Conservation (phyloP, 2,329 filamentous ascomycete species). For the Aspergillus eucalypticola region DNA sequence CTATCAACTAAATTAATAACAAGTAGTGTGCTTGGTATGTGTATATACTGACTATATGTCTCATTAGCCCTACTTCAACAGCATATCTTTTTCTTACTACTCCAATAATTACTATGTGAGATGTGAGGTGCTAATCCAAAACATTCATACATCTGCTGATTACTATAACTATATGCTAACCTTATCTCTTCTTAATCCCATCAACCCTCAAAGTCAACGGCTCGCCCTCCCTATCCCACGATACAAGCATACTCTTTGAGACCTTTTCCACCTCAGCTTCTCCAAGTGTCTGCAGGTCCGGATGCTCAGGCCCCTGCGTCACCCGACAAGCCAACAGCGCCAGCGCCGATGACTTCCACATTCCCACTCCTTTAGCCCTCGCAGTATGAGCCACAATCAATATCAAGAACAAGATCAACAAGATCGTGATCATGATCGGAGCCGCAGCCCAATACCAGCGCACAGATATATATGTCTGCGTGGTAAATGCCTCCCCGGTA, state of each 20-base stretch:
- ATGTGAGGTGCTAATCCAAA: too few relatives aligned
- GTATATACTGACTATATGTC: too few relatives aligned
- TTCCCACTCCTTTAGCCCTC: conserved; percentile 12
- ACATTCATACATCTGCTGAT: too few relatives aligned
- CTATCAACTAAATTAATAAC: too few relatives aligned
- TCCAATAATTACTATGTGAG: too few relatives aligned
- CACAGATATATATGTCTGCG: conserved; percentile 16
- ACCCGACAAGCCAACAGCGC: conserved; percentile 16
- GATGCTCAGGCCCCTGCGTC: neutral
- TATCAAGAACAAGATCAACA: conserved; percentile 17
- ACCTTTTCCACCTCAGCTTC: neutral
- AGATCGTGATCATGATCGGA: conserved; percentile 12
- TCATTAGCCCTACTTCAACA: too few relatives aligned
- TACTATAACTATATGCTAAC: too few relatives aligned
- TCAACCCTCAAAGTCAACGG: neutral
- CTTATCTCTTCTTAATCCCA: too few relatives aligned
- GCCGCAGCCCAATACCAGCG: conserved; percentile 19
- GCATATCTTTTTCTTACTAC: too few relatives aligned
- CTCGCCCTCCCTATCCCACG: neutral
- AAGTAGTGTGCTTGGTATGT: too few relatives aligned
- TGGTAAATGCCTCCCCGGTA: conserved; percentile 10
- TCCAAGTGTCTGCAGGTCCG: neutral
- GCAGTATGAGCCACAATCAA: conserved; percentile 18
- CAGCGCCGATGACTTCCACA: conserved; percentile 23
- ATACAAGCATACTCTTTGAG: neutral